phyloP scores from a whole-genome alignment of 257 asterid genomes.

The Nemophila menziesii region DNA sequence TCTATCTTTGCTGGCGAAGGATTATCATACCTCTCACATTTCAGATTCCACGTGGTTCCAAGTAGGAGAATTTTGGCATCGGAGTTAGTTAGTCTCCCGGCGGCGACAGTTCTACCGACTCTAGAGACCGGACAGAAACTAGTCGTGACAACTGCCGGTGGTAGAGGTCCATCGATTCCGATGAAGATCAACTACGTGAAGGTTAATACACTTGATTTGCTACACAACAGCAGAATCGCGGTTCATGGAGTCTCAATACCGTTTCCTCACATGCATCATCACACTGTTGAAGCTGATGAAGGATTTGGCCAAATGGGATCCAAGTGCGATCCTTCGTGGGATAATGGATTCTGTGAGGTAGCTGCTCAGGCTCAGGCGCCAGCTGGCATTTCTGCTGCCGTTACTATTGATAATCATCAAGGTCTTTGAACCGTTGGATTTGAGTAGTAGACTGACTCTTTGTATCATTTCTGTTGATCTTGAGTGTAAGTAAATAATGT shows the following conservation, averaged over 20 bases:
- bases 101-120: slow-evolving; percentile 35
- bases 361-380: slow-evolving; percentile 25
- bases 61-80: slow-evolving; percentile 37
- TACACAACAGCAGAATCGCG: slow-evolving; percentile 41
- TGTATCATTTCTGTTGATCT: not conserved
- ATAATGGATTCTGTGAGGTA: slow-evolving; percentile 37
- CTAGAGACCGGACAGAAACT: slow-evolving; percentile 40
- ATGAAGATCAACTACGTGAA: slow-evolving; percentile 62
- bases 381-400: slow-evolving; percentile 35
- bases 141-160: slow-evolving; percentile 57
- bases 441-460: not conserved
- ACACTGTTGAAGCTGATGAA: slow-evolving; percentile 1
- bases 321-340: slow-evolving; percentile 28
- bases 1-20: slow-evolving; percentile 45
- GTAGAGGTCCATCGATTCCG: slow-evolving; percentile 39
- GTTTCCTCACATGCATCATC: slow-evolving; percentile 25
- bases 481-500: not conserved
- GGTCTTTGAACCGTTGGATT: not conserved
- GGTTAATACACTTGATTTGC: slow-evolving; percentile 33
- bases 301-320: slow-evolving; percentile 2
- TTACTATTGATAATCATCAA: slow-evolving; percentile 1
- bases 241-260: slow-evolving; percentile 59
- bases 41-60: slow-evolving; percentile 60
- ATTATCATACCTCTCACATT: slow-evolving; percentile 37
- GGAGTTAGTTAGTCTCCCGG: slow-evolving; percentile 29